Evolutionary conservation across 208 protist species (phyloP), one percentile per base, ranked within the genome.

Genomic region (Trypanosoma melophagium): DNA sequence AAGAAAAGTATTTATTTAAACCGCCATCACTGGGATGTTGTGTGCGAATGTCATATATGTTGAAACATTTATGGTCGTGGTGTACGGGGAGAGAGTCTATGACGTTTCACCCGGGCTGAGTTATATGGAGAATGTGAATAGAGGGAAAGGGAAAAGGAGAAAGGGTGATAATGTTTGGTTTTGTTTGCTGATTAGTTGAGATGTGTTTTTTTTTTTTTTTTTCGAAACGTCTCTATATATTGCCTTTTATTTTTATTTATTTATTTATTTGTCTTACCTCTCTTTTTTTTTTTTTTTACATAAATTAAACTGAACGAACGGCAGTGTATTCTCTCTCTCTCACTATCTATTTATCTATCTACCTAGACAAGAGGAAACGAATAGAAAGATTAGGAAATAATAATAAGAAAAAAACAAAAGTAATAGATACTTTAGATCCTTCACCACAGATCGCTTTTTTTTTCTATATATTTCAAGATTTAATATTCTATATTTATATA

Each of bases 281-380:
- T 76, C 63, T 51, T 60, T 73, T 73, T 9, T 51, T 77, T 44
- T 71, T 81, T 31, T 62, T 69, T 25, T 35, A 57, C 40, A 47
- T 68, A 17, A 50, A 66, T 25, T 41, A 31, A 61, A 47, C 16
- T 47, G 2, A 10, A 2, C 16, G 3, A n/a, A 47, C 42, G 4
- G 3, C 42, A 47, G 13, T 47, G 4, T 47, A 1, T 2, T 47
- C 16, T 47, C 42, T 47, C 54, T 63, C 40, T 66, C 45, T 66
- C 50, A 35, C 17, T 55, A 44, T 50, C 10, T 56, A 16, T 66
- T 22, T 56, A 45, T 53, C 3, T 60, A 24, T 60, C 35, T 8
- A 24, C 47, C 7, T 60, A 58, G 7, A 58, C 25, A 35, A 35
- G 28, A 35, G 28, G 5, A 35, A 35, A 35, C 1, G 28, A 5